phyloP scores from a whole-genome alignment of 768 basidiomycete species.

The Nevesoporus exiguus region DNA sequence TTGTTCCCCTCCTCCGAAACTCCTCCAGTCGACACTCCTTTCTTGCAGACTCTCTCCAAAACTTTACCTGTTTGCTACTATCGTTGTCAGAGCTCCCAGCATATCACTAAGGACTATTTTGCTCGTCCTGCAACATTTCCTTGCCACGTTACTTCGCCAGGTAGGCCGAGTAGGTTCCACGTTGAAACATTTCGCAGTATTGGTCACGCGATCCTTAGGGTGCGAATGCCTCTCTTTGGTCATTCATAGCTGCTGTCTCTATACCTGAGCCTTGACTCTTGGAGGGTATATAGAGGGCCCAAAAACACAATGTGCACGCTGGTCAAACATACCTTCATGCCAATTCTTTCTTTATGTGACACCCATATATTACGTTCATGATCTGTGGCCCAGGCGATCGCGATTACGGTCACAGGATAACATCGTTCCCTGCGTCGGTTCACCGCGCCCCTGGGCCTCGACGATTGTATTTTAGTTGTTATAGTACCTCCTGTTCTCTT shows the following conservation, averaged over 20 bases:
- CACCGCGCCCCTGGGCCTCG: neutral
- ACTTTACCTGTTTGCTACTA: constrained; percentile 57
- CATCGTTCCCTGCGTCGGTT: neutral
- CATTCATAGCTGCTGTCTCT: constrained; percentile 66
- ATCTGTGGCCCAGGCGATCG: neutral
- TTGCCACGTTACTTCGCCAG: constrained; percentile 74
- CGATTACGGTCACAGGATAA: neutral
- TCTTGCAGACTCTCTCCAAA: constrained; percentile 53
- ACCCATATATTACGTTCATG: neutral
- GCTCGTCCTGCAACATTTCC: constrained; percentile 58
- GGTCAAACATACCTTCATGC: constrained; percentile 37
- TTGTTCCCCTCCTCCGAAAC: constrained; percentile 14
- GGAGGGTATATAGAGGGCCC: constrained; percentile 70
- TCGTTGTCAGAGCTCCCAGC: constrained; percentile 80
- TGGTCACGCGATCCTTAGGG: constrained; percentile 46
- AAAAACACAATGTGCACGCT: constrained; percentile 43
- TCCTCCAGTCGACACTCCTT: neutral
- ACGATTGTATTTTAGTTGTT: constrained; percentile 3
- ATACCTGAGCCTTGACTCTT: constrained; percentile 57
- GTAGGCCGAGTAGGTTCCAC: constrained; percentile 36
- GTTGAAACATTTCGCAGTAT: neutral
- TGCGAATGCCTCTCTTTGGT: constrained; percentile 80
- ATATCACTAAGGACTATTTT: constrained; percentile 58
- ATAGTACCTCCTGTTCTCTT: neutral
- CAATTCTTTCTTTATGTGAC: neutral